These are phyloP conservation scores for Aspergillus carlsbadensis DNA, from an alignment of 495 filamentous ascomycete genomes.

Conservation along the genomic window DNA sequence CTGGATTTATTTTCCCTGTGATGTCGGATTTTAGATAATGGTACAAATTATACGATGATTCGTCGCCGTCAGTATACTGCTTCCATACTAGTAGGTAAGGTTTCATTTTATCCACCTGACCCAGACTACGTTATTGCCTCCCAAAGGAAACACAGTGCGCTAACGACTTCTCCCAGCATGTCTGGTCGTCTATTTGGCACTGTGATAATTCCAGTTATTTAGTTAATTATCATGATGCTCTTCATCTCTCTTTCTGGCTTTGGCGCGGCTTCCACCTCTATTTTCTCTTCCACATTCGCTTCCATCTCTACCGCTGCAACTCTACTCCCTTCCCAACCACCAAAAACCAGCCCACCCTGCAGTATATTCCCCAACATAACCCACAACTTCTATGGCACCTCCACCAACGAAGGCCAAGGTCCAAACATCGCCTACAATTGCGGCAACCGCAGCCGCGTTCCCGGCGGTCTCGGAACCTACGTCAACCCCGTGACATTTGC, in stretches of 20 bases:
- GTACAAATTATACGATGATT: too few relatives aligned
- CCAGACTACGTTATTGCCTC: too few relatives aligned
- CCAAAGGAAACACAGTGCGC: too few relatives aligned
- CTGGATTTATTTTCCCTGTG: background rate
- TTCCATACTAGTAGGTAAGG: background rate
- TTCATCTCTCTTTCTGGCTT: background rate
- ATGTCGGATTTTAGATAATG: too few relatives aligned
- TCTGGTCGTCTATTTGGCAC: too few relatives aligned
- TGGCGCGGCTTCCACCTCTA: background rate
- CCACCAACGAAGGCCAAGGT: conserved; percentile 42
- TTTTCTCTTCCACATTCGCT: background rate
- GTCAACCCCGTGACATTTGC: conserved; percentile 47
- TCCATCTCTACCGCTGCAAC: background rate
- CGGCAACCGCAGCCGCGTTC: conserved; percentile 26
- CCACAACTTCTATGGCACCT: conserved; percentile 35
- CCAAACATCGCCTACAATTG: conserved; percentile 37
- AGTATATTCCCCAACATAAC: conserved; percentile 4
- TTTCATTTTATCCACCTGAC: too few relatives aligned
- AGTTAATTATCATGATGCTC: background rate
- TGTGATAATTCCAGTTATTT: background rate
- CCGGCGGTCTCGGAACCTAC: conserved; percentile 39
- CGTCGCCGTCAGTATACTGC: background rate
- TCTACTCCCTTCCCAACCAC: background rate
- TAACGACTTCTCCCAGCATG: too few relatives aligned
- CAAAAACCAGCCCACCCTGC: background rate